phyloP scores from a whole-genome alignment of 2,329 filamentous ascomycete genomes.

The Coleophoma cylindrospora region DNA sequence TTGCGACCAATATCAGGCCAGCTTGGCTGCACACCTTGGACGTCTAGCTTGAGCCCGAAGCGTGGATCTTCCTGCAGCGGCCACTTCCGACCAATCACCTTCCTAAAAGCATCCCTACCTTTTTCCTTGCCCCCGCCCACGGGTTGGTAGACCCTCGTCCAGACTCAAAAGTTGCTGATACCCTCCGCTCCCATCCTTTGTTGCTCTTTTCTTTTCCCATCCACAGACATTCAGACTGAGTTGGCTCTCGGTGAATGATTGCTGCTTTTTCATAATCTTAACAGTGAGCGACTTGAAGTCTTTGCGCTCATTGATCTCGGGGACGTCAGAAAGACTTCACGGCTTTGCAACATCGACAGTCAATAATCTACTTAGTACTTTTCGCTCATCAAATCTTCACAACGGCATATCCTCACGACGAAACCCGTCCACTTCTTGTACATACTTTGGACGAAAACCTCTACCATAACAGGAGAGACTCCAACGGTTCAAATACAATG shows the following conservation, averaged over 20 bases:
- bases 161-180: neutral
- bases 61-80: neutral
- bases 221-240: neutral
- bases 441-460: slow-evolving; percentile 17
- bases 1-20: too few species aligned
- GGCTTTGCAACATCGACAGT: neutral
- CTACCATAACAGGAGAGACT: slow-evolving; percentile 2
- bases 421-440: slow-evolving; percentile 20
- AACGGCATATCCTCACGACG: slow-evolving; percentile 11
- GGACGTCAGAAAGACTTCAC: slow-evolving; percentile 25
- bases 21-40: too few species aligned
- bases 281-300: slow-evolving; percentile 29
- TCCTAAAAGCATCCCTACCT: neutral
- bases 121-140: neutral
- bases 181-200: neutral
- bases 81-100: neutral
- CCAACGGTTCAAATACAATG: slow-evolving; percentile 5
- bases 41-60: too few species aligned
- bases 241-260: slow-evolving; percentile 1
- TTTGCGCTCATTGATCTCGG: slow-evolving; percentile 25
- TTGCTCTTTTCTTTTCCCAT: neutral
- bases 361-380: neutral
- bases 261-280: neutral
- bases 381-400: slow-evolving; percentile 4
- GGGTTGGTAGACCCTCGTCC: neutral